phyloP scores from a whole-genome alignment of 1,284 basidiomycete genomes.

The Ganoderma sinense region DNA sequence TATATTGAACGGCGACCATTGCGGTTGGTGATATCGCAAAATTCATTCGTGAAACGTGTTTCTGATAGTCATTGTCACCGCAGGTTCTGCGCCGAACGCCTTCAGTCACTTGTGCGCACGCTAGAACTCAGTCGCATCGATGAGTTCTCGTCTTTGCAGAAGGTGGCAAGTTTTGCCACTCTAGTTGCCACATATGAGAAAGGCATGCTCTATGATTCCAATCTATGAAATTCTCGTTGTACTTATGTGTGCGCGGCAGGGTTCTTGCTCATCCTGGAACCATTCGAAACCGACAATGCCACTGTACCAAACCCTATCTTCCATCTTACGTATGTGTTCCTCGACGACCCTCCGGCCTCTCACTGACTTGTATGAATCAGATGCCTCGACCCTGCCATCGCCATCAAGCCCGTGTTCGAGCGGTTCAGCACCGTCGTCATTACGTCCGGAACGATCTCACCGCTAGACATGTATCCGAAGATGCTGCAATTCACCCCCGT shows the following conservation, averaged over 20 bases:
- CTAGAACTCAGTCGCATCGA: conserved; percentile 92
- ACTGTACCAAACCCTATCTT: conserved; percentile 99
- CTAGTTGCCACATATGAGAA: conserved; percentile 99
- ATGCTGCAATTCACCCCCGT: conserved; percentile 99
- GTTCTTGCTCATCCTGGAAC: conserved; percentile 96
- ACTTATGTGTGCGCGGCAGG: conserved; percentile 54
- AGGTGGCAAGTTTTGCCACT: conserved; percentile 96
- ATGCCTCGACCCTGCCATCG: conserved; percentile 96
- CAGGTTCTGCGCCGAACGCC: conserved; percentile 96
- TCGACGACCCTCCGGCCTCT: neutral
- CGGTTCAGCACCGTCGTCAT: conserved; percentile 99
- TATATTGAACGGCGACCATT: conserved; percentile 98
- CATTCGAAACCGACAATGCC: conserved; percentile 98
- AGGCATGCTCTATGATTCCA: conserved; percentile 53
- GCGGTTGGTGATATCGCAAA: conserved; percentile 56
- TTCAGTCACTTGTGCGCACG: conserved; percentile 94
- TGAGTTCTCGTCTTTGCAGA: conserved; percentile 92
- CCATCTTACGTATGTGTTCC: conserved; percentile 85
- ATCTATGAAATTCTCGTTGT: neutral
- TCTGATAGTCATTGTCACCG: conserved; percentile 18
- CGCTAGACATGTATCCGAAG: conserved; percentile 99
- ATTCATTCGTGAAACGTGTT: conserved; percentile 8
- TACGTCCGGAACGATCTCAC: conserved; percentile 98
- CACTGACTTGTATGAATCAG: conserved; percentile 47
- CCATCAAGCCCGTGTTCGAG: conserved; percentile 98